These are phyloP conservation scores for Pulveroboletus sp. DNA, from an alignment of 768 basidiomycete genomes.

Conservation along the genomic window DNA sequence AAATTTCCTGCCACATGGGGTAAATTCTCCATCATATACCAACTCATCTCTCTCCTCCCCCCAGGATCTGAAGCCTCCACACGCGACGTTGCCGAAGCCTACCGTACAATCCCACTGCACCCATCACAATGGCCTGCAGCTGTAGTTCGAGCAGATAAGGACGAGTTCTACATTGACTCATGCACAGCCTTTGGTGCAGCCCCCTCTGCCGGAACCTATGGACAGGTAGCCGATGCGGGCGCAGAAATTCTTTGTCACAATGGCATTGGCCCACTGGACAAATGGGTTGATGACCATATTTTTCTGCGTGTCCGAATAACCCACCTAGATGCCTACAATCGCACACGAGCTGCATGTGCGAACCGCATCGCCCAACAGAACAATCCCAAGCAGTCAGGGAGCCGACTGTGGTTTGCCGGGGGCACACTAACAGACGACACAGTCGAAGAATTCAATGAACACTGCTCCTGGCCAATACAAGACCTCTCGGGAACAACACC, in stretches of 20 bases:
- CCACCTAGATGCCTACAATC: background rate
- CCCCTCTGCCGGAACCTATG: constrained; percentile 1
- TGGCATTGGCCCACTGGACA: background rate
- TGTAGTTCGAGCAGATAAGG: background rate
- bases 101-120: background rate
- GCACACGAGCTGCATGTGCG: too few species aligned
- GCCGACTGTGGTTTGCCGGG: too few species aligned
- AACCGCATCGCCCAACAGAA: too few species aligned
- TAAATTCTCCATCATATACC: constrained; percentile 1
- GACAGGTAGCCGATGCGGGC: constrained; percentile 5
- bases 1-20: constrained; percentile 39
- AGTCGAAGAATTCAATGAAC: too few species aligned
- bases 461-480: too few species aligned
- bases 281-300: constrained; percentile 10
- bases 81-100: background rate
- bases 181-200: constrained; percentile 1
- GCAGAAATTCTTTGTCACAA: background rate
- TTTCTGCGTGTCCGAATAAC: background rate
- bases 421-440: too few species aligned
- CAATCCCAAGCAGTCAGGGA: too few species aligned
- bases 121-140: background rate
- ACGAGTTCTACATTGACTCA: background rate
- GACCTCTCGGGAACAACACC: background rate
- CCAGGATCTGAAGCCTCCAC: background rate
- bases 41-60: too few species aligned